These are phyloP conservation scores for Stachybotrys chartarum DNA, from an alignment of 2,329 filamentous ascomycete genomes.

Conservation along the genomic window DNA sequence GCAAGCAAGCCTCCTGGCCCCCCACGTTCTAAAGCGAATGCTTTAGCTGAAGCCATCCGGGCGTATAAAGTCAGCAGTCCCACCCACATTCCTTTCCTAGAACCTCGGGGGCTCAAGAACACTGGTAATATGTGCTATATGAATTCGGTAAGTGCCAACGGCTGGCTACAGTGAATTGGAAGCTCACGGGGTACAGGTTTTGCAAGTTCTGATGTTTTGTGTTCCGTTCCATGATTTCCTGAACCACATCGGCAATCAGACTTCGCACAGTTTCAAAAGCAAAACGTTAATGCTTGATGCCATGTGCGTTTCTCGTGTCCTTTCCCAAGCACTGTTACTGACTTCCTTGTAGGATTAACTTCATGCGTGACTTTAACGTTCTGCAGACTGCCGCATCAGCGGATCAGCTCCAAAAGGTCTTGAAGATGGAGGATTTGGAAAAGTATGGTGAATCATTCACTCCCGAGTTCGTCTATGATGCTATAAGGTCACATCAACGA, in stretches of 20 bases:
- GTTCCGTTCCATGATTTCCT: constrained; percentile 92
- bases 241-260: constrained; percentile 76
- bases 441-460: constrained; percentile 87
- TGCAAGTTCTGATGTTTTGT: constrained; percentile 93
- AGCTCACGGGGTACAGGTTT: constrained; percentile 54
- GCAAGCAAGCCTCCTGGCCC: constrained; percentile 15
- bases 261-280: constrained; percentile 87
- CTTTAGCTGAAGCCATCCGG: constrained; percentile 69
- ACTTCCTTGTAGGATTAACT: constrained; percentile 65
- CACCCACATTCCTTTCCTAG: constrained; percentile 71
- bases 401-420: constrained; percentile 63
- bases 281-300: constrained; percentile 90
- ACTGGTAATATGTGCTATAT: constrained; percentile 99
- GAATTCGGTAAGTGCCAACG: constrained; percentile 75
- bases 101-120: constrained; percentile 90
- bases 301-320: constrained; percentile 56
- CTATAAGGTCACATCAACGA: constrained; percentile 76
- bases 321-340: constrained; percentile 3
- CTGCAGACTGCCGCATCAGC: constrained; percentile 71
- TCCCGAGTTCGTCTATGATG: constrained; percentile 92
- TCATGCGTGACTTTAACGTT: constrained; percentile 84
- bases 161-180: neutral
- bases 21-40: constrained; percentile 36
- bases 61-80: constrained; percentile 61
- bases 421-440: constrained; percentile 81